Evolutionary conservation across 1,284 basidiomycete genomes (phyloP).

Genomic region (Melampsora larici-populina): DNA sequence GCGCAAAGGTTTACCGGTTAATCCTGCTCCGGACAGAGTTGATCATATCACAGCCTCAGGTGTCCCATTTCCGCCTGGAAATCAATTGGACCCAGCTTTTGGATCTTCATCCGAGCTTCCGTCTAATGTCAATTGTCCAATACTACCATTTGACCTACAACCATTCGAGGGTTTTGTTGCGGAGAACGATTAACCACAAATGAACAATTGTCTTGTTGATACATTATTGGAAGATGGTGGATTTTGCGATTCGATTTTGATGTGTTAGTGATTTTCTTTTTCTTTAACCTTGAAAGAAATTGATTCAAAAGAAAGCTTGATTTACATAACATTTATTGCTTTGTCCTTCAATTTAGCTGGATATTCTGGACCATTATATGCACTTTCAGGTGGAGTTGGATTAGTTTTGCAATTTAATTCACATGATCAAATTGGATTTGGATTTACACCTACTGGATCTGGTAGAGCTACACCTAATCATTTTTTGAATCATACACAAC

Average conservation of each 20-base stretch:
- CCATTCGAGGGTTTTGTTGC: neutral
- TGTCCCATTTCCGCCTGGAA: neutral
- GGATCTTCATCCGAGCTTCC: neutral
- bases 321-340: neutral
- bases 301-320: neutral
- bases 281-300: neutral
- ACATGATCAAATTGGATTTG: neutral
- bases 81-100: neutral
- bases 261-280: neutral
- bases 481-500: neutral
- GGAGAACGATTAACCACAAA: neutral
- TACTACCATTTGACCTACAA: neutral
- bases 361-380: constrained; percentile 1
- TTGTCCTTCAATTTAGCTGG: constrained; percentile 1
- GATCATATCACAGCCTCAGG: neutral
- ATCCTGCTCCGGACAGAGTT: neutral
- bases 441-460: constrained; percentile 3
- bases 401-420: neutral
- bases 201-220: constrained; percentile 8
- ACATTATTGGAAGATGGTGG: constrained; percentile 3
- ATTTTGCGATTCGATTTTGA: constrained; percentile 5
- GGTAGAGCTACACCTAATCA: neutral
- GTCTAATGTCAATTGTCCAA: neutral
- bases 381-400: constrained; percentile 6
- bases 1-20: neutral